These are phyloP conservation scores for Hippophae gyantsensis DNA, from an alignment of 306 rosid species.

Conservation along the genomic window DNA sequence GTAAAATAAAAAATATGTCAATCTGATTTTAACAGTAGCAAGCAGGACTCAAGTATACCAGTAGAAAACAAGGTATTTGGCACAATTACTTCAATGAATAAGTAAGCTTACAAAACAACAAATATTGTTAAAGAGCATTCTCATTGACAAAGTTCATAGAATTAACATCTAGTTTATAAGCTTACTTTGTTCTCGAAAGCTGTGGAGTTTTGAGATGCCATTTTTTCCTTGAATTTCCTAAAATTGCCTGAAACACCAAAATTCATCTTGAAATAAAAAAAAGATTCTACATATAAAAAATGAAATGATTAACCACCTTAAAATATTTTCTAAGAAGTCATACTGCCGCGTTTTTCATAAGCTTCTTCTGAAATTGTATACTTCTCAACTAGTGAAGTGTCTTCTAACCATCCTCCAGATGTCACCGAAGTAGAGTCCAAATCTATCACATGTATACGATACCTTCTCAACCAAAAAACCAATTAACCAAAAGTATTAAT, in stretches of 20 bases:
- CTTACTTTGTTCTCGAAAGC: constrained; percentile 52
- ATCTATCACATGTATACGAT: constrained; percentile 66
- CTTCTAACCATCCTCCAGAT: constrained; percentile 96
- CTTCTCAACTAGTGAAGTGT: constrained; percentile 84
- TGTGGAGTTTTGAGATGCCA: constrained; percentile 48
- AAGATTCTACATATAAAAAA: background rate
- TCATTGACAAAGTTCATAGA: constrained; percentile 1
- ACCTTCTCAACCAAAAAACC: constrained; percentile 32
- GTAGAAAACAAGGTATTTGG: background rate
- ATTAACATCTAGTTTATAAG: constrained; percentile 5
- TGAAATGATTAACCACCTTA: background rate
- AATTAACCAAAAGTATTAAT: constrained; percentile 1
- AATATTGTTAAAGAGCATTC: constrained; percentile 1
- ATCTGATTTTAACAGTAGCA: background rate
- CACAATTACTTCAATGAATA: background rate
- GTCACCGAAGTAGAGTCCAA: constrained; percentile 82
- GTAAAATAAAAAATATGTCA: background rate
- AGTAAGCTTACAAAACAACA: background rate
- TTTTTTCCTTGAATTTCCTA: constrained; percentile 66
- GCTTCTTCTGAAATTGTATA: constrained; percentile 77
- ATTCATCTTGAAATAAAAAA: constrained; percentile 13
- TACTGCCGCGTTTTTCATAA: constrained; percentile 65
- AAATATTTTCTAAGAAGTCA: background rate
- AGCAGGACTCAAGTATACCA: background rate
- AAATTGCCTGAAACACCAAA: constrained; percentile 49